A percentile compares a stretch with the other conserved stretches of the same genome.
Conservation (phyloP, 257 asterid genomes). For the Jacaranda copaia region DNA sequence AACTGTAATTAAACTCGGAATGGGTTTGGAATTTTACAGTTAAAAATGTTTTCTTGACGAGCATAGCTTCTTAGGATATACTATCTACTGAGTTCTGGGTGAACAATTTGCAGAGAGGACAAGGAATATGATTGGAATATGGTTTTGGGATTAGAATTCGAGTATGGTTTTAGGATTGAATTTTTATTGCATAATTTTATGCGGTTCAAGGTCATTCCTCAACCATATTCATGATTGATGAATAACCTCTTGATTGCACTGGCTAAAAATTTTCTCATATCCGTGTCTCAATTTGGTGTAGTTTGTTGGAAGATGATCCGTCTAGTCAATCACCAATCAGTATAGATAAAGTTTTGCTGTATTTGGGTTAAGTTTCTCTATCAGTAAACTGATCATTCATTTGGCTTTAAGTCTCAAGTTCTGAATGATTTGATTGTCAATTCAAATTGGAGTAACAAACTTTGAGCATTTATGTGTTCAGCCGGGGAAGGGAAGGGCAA, state of each 20-base stretch:
- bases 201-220: neutral
- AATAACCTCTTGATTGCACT: neutral
- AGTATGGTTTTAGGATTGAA: neutral
- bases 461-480: neutral
- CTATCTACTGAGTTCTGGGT: neutral
- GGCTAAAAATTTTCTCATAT: neutral
- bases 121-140: neutral
- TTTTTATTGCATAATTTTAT: slow-evolving; percentile 7
- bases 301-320: slow-evolving; percentile 20
- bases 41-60: neutral
- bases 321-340: neutral
- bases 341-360: slow-evolving; percentile 17
- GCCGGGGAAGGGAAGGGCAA: neutral
- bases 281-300: slow-evolving; percentile 1
- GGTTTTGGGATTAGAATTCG: slow-evolving; percentile 17
- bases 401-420: neutral
- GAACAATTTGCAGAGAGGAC: neutral
- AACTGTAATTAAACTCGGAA: slow-evolving; percentile 16
- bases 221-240: neutral
- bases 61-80: neutral
- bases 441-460: neutral
- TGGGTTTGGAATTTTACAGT: slow-evolving; percentile 1
- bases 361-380: neutral
- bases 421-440: neutral
- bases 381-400: neutral